Base-by-base conservation (phyloP, 306 rosid genomes). In the Leucaena leucocephala region DNA sequence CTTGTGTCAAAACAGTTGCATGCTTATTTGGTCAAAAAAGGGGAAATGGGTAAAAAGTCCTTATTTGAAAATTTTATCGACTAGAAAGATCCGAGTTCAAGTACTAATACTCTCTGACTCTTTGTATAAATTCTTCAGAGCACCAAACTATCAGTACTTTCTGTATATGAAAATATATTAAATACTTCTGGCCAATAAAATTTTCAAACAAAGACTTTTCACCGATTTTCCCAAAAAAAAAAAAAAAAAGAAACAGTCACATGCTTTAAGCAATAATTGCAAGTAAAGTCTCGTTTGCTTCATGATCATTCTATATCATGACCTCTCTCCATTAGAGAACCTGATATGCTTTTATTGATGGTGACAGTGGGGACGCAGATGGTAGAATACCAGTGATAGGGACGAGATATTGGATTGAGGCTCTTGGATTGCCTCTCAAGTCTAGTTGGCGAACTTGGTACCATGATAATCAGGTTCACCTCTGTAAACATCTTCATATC, bases 351-450 rank as follows among this genome's bases (percentile, higher is more conserved):
- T 10, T 19, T 21, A 42, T 68, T 19, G 52, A 6, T 68, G 39
- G 38, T 72, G 27, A 82, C 83, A 87, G 89, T 76, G 91, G 89
- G 65, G 91, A 88, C 36, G 64, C 88, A 62, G 91, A 88, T 79
- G 91, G 88, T 17, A 85, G 88, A 80, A 4, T 85, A 33, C 91
- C 89, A 0, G 88, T 86, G 38, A 84, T 85, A 49, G 91, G 89
- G 38, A 83, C 91, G 75, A 76, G 88, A n/a, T 85, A 85, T 49
- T 81, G 91, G 40, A 15, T 84, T 65, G 91, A 88, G n/a, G 85
- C 87, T 76, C 82, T 88, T 2, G 83, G 85, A 14, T 84, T 88
- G 17, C 68, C 86, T 71, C 73, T 88, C 63, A 85, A 85, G 7
- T 81, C 91, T 17, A 61, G 70, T 22, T 88, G 89, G 91, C 70